phyloP scores from a whole-genome alignment of 2,329 filamentous ascomycete species.

The Colletotrichum sojae region DNA sequence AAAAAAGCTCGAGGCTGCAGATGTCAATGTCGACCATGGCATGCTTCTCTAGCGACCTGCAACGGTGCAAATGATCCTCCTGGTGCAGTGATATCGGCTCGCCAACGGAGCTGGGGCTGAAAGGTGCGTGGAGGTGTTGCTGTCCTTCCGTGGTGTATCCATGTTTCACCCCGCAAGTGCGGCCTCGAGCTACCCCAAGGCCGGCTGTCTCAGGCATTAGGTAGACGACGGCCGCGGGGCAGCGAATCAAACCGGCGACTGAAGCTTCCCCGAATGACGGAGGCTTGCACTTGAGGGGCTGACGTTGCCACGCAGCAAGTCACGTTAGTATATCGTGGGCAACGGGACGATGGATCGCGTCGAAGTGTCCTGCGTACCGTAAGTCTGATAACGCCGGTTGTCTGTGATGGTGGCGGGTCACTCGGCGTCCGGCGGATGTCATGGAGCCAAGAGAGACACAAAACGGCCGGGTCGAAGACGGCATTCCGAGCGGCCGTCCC shows the following conservation, averaged over 20 bases:
- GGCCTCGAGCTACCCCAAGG: slow-evolving; percentile 23
- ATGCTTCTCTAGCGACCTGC: neutral
- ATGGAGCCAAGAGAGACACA: slow-evolving; percentile 18
- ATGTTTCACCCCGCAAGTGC: slow-evolving; percentile 32
- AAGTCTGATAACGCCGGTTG: neutral
- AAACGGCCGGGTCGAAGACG: slow-evolving; percentile 16
- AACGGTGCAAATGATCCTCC: neutral
- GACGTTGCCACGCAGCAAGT: neutral
- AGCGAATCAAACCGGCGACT: slow-evolving; percentile 9
- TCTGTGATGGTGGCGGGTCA: neutral
- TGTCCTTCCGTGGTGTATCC: slow-evolving; percentile 12
- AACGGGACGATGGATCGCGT: neutral
- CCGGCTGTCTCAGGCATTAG: slow-evolving; percentile 33
- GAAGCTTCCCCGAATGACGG: slow-evolving; percentile 7
- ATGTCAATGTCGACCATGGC: neutral
- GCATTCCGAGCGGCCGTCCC: slow-evolving; percentile 27
- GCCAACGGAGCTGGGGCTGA: slow-evolving; percentile 11
- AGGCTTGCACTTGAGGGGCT: neutral
- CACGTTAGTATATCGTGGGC: too few species aligned
- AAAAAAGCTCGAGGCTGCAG: slow-evolving; percentile 5
- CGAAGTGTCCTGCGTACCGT: too few species aligned
- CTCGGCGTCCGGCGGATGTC: slow-evolving; percentile 3
- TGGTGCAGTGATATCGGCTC: neutral
- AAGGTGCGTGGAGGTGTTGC: slow-evolving; percentile 1
- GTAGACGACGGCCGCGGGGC: slow-evolving; percentile 23